Evolutionary conservation across 495 filamentous ascomycete species (phyloP), one percentile per base, ranked within the genome.

Genomic region (Aspergillus affinis): DNA sequence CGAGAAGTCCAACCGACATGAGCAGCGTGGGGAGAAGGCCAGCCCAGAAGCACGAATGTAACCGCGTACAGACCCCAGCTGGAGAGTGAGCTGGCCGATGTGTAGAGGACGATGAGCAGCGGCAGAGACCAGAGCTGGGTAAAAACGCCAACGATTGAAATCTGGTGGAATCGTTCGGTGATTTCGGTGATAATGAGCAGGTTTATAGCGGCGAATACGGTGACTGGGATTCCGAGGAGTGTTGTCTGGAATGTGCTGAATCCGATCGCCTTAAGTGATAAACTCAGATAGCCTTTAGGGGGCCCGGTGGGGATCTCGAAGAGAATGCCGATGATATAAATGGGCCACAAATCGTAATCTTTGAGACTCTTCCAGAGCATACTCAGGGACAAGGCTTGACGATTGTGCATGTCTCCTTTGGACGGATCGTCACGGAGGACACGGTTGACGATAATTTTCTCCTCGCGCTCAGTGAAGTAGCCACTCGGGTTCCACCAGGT

Each of bases 391-490:
- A 88, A 74, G 0, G 75, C 74, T 64, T 86, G 74, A 3, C 79
- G 78, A 61, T 87, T 88, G 72, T 87, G 81, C 84, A 87, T 87
- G 61, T 67, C 65, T n/a, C 84, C 84, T 69, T 91, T 90, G 50
- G 77, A 82, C 0, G 89, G 89, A 65, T 91, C 88, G 45, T 91
- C 89, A 9, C 88, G 82, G 13, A 91, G 72, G 4, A 91, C 77
- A 8, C 88, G 82, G 64, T 89, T 92, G 17, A 90, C 87, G 50
- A 91, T 84, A 65, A 91, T 90, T n/a, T 74, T 80, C 29, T 77
- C 71, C 55, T 78, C 76, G 41, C 54, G 47, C 44, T 21, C 58
- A 58, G 23, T 62, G n/a, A 48, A 91, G 5, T 88, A 88, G 4
- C 88, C 73, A 56, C 82, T 85, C 3, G 86, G 85, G 18, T 85